These are phyloP conservation scores for Blepharisma stoltei DNA, from an alignment of 73 alveolate species.

Conservation along the genomic window DNA sequence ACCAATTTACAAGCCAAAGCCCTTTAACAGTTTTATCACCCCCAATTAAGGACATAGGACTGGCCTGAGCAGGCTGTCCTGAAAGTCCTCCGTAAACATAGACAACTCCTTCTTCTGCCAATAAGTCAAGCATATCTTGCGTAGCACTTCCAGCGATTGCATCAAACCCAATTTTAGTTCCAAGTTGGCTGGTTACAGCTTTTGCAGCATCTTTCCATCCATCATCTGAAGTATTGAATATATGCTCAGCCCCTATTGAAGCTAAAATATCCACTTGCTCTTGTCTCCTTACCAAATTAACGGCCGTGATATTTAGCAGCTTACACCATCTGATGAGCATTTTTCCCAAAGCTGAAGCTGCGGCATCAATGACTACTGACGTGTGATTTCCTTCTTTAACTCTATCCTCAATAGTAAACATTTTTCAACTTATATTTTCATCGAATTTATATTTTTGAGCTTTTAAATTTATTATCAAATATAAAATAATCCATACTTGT, in stretches of 20 bases:
- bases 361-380: conserved; percentile 67
- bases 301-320: conserved; percentile 44
- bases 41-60: conserved; percentile 39
- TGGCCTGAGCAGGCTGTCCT: conserved; percentile 36
- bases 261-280: conserved; percentile 58
- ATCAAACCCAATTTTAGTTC: conserved; percentile 52
- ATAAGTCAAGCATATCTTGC: conserved; percentile 32
- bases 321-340: conserved; percentile 52
- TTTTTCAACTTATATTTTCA: too few relatives aligned
- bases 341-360: conserved; percentile 66
- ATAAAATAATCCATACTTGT: too few relatives aligned
- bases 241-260: conserved; percentile 55
- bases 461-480: too few relatives aligned
- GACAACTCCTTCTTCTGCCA: conserved; percentile 35
- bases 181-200: conserved; percentile 35
- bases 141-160: conserved; percentile 58
- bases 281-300: conserved; percentile 67
- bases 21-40: conserved; percentile 38
- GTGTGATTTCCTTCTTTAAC: conserved; percentile 38
- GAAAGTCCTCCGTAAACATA: conserved; percentile 55
- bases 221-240: conserved; percentile 51
- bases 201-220: conserved; percentile 36
- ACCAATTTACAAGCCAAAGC: conserved; percentile 48
- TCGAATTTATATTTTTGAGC: too few relatives aligned
- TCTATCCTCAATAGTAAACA: too few relatives aligned